Percentiles rank a stretch among this genome's conserved stretches.
These are phyloP conservation scores for Primulina huaijiensis DNA, from an alignment of 257 asterid genomes.

Conservation along the genomic window DNA sequence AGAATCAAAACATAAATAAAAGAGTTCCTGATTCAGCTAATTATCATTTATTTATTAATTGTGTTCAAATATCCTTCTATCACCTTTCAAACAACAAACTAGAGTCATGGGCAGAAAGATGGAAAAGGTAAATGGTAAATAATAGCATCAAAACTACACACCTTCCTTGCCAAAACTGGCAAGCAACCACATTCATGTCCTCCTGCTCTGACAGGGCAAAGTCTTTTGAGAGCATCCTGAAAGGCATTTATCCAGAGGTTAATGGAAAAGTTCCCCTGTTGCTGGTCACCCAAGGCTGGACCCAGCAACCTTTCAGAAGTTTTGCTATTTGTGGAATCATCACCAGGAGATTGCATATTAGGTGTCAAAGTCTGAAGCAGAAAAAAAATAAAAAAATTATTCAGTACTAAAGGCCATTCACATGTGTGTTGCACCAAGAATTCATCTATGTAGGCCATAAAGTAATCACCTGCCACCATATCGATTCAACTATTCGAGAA, in stretches of 20 bases:
- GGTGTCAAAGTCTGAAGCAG: slow-evolving; percentile 74
- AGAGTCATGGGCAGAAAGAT: slow-evolving; percentile 2
- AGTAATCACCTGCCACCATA: slow-evolving; percentile 97
- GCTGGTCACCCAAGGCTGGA: slow-evolving; percentile 72
- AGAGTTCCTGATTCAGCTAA: slow-evolving; percentile 3
- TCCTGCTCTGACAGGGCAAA: slow-evolving; percentile 92
- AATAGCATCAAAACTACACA: slow-evolving; percentile 26
- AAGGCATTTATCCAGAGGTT: slow-evolving; percentile 82
- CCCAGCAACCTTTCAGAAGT: slow-evolving; percentile 51
- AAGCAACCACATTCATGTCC: slow-evolving; percentile 97
- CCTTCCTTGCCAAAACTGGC: slow-evolving; percentile 88
- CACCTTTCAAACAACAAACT: neutral
- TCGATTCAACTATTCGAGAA: slow-evolving; percentile 84
- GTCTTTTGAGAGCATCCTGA: slow-evolving; percentile 71
- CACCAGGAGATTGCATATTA: slow-evolving; percentile 75
- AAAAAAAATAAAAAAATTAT: slow-evolving; percentile 17
- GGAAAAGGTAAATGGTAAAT: slow-evolving; percentile 17
- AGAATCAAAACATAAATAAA: neutral
- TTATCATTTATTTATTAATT: neutral
- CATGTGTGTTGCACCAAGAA: neutral
- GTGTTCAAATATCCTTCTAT: neutral
- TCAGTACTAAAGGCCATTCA: slow-evolving; percentile 8
- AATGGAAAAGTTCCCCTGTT: slow-evolving; percentile 76
- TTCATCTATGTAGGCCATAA: neutral
- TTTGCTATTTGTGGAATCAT: slow-evolving; percentile 36